phyloP scores from a whole-genome alignment of 208 protist genomes.

The Trypanosomatidae sp. region DNA sequence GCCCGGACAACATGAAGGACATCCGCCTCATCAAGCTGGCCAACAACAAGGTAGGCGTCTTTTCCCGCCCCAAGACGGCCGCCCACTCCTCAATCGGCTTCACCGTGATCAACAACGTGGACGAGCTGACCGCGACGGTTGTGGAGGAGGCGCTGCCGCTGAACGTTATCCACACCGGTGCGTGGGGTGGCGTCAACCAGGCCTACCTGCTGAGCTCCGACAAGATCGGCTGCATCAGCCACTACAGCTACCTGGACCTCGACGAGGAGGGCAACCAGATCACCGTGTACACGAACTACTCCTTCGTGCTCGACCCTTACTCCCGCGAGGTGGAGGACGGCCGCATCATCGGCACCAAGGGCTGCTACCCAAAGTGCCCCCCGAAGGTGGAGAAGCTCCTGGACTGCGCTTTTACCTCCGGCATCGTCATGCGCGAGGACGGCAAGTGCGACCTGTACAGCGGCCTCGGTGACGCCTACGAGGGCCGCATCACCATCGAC shows the following conservation, averaged over 20 bases:
- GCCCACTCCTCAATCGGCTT: slow-evolving; percentile 43
- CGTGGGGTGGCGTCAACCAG: slow-evolving; percentile 68
- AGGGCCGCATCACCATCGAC: slow-evolving; percentile 69
- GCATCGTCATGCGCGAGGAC: slow-evolving; percentile 60
- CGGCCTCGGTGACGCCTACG: slow-evolving; percentile 54
- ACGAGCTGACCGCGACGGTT: slow-evolving; percentile 29
- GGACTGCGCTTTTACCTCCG: slow-evolving; percentile 61
- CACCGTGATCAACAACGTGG: slow-evolving; percentile 36
- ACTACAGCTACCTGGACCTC: slow-evolving; percentile 78
- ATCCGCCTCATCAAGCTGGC: slow-evolving; percentile 43
- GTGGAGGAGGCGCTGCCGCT: slow-evolving; percentile 32
- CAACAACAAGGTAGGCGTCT: slow-evolving; percentile 50
- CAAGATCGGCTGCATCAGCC: slow-evolving; percentile 63
- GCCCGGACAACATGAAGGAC: slow-evolving; percentile 65
- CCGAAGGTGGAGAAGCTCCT: too few species aligned
- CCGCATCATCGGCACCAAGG: slow-evolving; percentile 43
- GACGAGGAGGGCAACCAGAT: too few species aligned
- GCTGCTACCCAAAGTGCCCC: slow-evolving; percentile 32
- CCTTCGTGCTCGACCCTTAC: slow-evolving; percentile 48
- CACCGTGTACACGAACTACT: slow-evolving; percentile 50
- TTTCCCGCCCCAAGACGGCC: slow-evolving; percentile 35
- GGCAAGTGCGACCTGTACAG: slow-evolving; percentile 73
- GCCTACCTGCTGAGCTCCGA: slow-evolving; percentile 55
- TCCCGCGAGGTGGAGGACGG: too few species aligned
- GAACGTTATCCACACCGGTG: slow-evolving; percentile 44